These are phyloP conservation scores for Chenopodium suecicum DNA, from an alignment of 148 eudicot species.

Conservation along the genomic window DNA sequence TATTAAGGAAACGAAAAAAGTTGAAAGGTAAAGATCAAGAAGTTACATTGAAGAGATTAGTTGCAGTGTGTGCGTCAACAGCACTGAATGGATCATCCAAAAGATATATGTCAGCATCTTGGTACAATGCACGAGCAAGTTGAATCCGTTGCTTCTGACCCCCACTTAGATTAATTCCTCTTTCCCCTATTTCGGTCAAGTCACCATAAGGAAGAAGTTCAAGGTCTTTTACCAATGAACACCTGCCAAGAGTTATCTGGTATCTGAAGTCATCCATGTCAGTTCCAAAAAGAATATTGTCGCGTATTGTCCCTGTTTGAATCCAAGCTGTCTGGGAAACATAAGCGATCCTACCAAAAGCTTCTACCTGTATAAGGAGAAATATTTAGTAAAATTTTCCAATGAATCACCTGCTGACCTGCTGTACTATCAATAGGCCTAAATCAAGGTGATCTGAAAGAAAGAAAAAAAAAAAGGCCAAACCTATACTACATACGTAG, in stretches of 20 bases:
- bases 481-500: no score
- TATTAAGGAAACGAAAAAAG: background rate
- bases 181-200: conserved; percentile 91
- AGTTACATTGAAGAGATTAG: conserved; percentile 71
- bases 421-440: no score
- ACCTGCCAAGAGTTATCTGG: conserved; percentile 67
- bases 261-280: conserved; percentile 52
- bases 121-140: conserved; percentile 93
- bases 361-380: conserved; percentile 49
- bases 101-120: conserved; percentile 81
- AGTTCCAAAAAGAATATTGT: conserved; percentile 82
- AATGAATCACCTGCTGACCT: no score
- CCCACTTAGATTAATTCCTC: conserved; percentile 94
- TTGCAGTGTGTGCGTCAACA: conserved; percentile 96
- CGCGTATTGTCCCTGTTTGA: conserved; percentile 82
- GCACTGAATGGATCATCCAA: conserved; percentile 98
- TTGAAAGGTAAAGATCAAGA: background rate
- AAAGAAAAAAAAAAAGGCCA: no score
- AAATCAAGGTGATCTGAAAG: no score
- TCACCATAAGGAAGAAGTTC: conserved; percentile 81
- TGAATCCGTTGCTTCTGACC: conserved; percentile 97
- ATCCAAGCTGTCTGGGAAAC: conserved; percentile 97
- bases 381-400: no score
- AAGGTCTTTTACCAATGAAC: conserved; percentile 78
- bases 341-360: conserved; percentile 68